Evolutionary conservation across 805 yeast genomes (phyloP).

Genomic region (Nakazawaea siamensis): DNA sequence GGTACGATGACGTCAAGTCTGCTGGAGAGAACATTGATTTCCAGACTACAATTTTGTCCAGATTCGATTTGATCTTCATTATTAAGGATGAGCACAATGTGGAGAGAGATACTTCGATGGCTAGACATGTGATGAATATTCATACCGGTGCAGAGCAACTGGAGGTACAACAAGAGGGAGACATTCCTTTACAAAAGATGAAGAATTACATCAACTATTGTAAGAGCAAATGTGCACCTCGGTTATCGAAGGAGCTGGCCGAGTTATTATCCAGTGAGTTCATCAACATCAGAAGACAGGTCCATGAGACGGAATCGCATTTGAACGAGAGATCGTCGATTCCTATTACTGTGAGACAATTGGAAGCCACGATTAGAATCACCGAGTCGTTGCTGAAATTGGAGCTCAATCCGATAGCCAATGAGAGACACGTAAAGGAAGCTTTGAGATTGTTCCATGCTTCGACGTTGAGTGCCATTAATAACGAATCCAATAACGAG

Average conservation of each 20-base stretch:
- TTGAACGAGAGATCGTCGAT: conserved; percentile 88
- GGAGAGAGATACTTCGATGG: conserved; percentile 78
- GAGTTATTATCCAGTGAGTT: conserved; percentile 88
- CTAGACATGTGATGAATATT: conserved; percentile 89
- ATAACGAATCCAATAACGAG: conserved; percentile 40
- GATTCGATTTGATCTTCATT: conserved; percentile 97
- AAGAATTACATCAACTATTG: conserved; percentile 88
- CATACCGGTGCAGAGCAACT: conserved; percentile 70
- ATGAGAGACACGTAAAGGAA: conserved; percentile 87
- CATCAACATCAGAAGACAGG: conserved; percentile 78
- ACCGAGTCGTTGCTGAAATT: conserved; percentile 90
- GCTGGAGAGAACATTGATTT: conserved; percentile 98
- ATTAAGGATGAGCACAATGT: conserved; percentile 93
- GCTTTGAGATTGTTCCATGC: conserved; percentile 92
- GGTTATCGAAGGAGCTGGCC: conserved; percentile 81
- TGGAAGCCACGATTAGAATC: conserved; percentile 94
- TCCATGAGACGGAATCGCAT: conserved; percentile 72
- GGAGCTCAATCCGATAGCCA: conserved; percentile 74
- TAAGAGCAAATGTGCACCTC: conserved; percentile 85
- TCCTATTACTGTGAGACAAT: conserved; percentile 95
- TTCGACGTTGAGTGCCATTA: conserved; percentile 88
- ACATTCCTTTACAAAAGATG: conserved; percentile 85
- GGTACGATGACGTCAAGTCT: conserved; percentile 91
- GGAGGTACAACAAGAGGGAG: conserved; percentile 56
- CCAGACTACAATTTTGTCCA: conserved; percentile 91